A percentile compares a stretch with the other conserved stretches of the same genome.
These are phyloP conservation scores for Ophiobolus disseminans DNA, from an alignment of 2,329 filamentous ascomycete species.

Conservation along the genomic window DNA sequence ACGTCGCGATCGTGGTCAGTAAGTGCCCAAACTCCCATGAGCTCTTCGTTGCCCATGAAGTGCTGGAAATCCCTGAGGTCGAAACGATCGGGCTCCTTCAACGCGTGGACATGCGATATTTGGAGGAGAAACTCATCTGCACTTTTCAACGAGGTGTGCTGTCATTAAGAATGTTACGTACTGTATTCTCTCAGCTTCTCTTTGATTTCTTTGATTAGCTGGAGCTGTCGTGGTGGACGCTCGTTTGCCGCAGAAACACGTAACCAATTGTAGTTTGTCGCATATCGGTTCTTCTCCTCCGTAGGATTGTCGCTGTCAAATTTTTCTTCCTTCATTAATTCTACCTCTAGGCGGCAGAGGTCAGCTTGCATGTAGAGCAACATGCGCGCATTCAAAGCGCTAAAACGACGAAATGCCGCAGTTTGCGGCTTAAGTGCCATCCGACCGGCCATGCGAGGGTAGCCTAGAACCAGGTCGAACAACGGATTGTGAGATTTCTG, in stretches of 20 bases:
- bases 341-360: background rate
- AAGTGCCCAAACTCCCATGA: too few species aligned
- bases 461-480: conserved; percentile 17
- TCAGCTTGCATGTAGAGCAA: conserved; percentile 22
- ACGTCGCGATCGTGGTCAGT: background rate
- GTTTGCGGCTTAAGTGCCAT: conserved; percentile 18
- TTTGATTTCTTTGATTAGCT: background rate
- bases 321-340: background rate
- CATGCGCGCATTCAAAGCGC: conserved; percentile 18
- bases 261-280: background rate
- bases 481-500: too few species aligned
- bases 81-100: background rate
- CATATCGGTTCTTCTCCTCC: background rate
- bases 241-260: background rate
- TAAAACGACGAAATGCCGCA: conserved; percentile 20
- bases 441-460: conserved; percentile 14
- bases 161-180: background rate
- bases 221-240: background rate
- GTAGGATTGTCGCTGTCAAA: background rate
- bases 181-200: background rate
- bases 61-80: background rate
- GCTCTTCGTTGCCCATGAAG: background rate
- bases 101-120: background rate
- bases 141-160: background rate
- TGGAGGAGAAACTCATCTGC: background rate